Evolutionary conservation across 768 basidiomycete species (phyloP).

Genomic region (Lactifluus pinguis): DNA sequence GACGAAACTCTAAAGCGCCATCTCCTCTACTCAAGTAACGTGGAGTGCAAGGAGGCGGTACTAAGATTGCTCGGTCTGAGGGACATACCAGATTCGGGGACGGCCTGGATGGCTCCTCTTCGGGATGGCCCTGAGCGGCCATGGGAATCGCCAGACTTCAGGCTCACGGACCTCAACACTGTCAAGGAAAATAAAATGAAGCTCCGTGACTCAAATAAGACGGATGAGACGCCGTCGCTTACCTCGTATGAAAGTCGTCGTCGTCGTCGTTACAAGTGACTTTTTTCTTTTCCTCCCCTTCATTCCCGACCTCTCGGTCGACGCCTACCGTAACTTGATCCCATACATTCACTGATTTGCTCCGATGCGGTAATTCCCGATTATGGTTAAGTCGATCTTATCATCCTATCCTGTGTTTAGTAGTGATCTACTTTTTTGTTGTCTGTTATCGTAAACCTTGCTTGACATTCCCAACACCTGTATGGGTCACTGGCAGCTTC

Average conservation of each 20-base stretch:
- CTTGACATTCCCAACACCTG: not conserved
- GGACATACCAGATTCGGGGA: not conserved
- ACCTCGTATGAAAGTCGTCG: not conserved
- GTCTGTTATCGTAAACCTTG: slow-evolving; percentile 9
- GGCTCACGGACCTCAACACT: not conserved
- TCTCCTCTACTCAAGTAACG: not conserved
- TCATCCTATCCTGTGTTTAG: not conserved
- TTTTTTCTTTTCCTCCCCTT: not conserved
- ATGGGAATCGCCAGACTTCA: slow-evolving; percentile 4
- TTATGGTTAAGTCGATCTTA: slow-evolving; percentile 8
- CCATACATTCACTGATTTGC: not conserved
- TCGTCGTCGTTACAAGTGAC: slow-evolving; percentile 12
- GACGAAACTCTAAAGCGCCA: slow-evolving; percentile 1
- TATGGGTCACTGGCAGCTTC: not conserved
- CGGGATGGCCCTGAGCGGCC: slow-evolving; percentile 9
- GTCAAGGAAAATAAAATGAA: slow-evolving; percentile 1
- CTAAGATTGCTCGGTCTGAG: not conserved
- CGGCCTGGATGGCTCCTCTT: not conserved
- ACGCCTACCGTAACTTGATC: not conserved
- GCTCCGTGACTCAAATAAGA: not conserved
- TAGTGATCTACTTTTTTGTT: not conserved
- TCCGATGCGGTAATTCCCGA: not conserved
- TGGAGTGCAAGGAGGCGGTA: not conserved
- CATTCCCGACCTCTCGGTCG: not conserved
- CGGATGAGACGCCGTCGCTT: not conserved